A percentile compares a stretch with the other conserved stretches of the same genome.
Evolutionary conservation across 305 asterid genomes (phyloP).

Genomic region (Rubia peregrina): DNA sequence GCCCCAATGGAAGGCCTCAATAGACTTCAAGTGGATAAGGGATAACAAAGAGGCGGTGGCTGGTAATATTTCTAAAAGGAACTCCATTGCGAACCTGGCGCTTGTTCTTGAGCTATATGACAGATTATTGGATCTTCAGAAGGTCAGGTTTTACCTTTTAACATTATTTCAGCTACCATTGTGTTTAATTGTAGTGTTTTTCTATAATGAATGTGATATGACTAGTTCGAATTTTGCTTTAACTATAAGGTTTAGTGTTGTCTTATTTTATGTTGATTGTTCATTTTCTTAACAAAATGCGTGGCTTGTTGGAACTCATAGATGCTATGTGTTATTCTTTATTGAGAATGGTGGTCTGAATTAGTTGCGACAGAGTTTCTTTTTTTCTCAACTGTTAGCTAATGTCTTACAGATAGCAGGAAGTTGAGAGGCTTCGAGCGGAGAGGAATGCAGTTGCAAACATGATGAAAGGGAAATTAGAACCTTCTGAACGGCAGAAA

Average conservation of each 20-base stretch:
- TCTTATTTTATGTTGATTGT: neutral
- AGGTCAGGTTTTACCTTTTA: slow-evolving; percentile 46
- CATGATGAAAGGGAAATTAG: slow-evolving; percentile 87
- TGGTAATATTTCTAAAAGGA: slow-evolving; percentile 54
- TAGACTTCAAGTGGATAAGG: slow-evolving; percentile 91
- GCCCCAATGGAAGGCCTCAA: slow-evolving; percentile 94
- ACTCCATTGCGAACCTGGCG: slow-evolving; percentile 64
- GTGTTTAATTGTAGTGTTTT: neutral
- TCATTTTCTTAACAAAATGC: neutral
- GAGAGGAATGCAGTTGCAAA: slow-evolving; percentile 91
- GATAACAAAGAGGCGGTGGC: slow-evolving; percentile 83
- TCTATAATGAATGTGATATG: no score
- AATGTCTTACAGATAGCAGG: slow-evolving; percentile 90
- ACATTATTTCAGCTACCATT: neutral
- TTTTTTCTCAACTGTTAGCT: slow-evolving; percentile 43
- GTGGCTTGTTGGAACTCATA: neutral
- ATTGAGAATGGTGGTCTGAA: neutral
- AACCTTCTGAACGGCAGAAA: slow-evolving; percentile 70
- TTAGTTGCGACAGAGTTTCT: slow-evolving; percentile 2
- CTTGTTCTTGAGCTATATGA: slow-evolving; percentile 68
- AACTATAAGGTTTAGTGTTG: neutral
- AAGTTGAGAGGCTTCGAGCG: slow-evolving; percentile 83
- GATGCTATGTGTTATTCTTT: neutral
- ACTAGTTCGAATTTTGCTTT: no score
- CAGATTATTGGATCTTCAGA: slow-evolving; percentile 54